Evolutionary conservation across 129 eudicot genomes (phyloP), one percentile per base, ranked within the genome.

Genomic region (Flaveria trinervia): DNA sequence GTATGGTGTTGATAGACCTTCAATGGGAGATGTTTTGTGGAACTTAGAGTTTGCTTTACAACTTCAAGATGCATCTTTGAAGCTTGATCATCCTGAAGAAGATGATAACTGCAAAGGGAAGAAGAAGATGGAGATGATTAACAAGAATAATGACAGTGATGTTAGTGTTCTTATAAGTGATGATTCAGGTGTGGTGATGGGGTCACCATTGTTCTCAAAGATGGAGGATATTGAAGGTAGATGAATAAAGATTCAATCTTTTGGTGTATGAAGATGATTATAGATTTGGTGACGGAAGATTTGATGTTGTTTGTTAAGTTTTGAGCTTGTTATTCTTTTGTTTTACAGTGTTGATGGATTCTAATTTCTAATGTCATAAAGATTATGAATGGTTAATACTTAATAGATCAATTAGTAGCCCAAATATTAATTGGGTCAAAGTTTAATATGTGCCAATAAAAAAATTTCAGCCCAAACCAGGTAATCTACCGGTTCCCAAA

Each of bases 1-100:
- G 39, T 84, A 85, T 74, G 96, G 97, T 14, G 97, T 89, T 16
- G 97, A 92, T 45, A 80, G 97, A 84, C 97, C 96, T 48, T 81
- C 91, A 4, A 92, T 92, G 97, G 97, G 96, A 77, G 97, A 92
- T 72, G 96, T 92, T 44, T 20, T 92, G 49, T 92, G 96, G 96
- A 78, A 89, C 78, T 76, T 92, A 68, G 97, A 92, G 85, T 92
- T 80, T 26, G 89, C 92, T 25, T 49, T 92, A 77, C 96, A 92
- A 81, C 86, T 92, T 65, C 92, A 92, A 43, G 90, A 84, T 16
- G 86, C 89, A 33, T 83, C 87, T n/a, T 26, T 85, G 11, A 84
- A 65, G 70, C 75, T 84, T 71, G 82, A 85, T 76, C 77, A 56
- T 57, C 76, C 82, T 41, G 75, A 77, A 36, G 81, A 80, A 68